Evolutionary conservation across 495 filamentous ascomycete genomes (phyloP).

Genomic region (Penicillium egyptiacum): DNA sequence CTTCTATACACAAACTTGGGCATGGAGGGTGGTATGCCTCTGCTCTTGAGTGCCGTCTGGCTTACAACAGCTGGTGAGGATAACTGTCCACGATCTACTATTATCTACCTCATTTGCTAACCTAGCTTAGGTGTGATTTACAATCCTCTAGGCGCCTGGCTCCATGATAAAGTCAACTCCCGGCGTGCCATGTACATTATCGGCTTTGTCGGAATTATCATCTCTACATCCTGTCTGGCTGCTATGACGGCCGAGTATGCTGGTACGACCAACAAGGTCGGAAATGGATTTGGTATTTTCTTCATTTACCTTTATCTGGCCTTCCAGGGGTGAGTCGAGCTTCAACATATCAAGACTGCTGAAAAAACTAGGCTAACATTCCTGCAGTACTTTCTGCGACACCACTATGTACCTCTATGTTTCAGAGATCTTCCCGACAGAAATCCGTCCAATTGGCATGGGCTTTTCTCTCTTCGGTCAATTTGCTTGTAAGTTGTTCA

Average conservation of each 20-base stretch:
- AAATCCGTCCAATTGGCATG: conserved; percentile 49
- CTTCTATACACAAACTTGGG: conserved; percentile 51
- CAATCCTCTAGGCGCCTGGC: conserved; percentile 48
- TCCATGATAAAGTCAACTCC: conserved; percentile 48
- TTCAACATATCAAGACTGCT: background rate
- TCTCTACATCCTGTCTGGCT: conserved; percentile 41
- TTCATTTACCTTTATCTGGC: conserved; percentile 51
- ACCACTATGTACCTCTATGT: conserved; percentile 53
- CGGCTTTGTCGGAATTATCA: conserved; percentile 38
- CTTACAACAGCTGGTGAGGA: conserved; percentile 42
- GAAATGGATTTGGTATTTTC: conserved; percentile 47
- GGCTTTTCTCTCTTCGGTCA: conserved; percentile 46
- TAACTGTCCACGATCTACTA: background rate
- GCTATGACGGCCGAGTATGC: conserved; percentile 45
- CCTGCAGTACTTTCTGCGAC: conserved; percentile 44
- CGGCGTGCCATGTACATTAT: conserved; percentile 47
- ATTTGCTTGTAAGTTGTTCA: conserved; percentile 32
- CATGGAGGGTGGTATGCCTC: conserved; percentile 42
- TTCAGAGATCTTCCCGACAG: conserved; percentile 53
- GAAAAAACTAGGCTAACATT: conserved; percentile 3
- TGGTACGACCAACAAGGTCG: conserved; percentile 46
- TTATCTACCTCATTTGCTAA: conserved; percentile 17
- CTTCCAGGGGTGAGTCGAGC: conserved; percentile 38
- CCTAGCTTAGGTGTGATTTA: conserved; percentile 36
- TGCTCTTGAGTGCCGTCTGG: conserved; percentile 51